These are phyloP conservation scores for Vicia sativa DNA, from an alignment of 306 rosid genomes.

Conservation along the genomic window DNA sequence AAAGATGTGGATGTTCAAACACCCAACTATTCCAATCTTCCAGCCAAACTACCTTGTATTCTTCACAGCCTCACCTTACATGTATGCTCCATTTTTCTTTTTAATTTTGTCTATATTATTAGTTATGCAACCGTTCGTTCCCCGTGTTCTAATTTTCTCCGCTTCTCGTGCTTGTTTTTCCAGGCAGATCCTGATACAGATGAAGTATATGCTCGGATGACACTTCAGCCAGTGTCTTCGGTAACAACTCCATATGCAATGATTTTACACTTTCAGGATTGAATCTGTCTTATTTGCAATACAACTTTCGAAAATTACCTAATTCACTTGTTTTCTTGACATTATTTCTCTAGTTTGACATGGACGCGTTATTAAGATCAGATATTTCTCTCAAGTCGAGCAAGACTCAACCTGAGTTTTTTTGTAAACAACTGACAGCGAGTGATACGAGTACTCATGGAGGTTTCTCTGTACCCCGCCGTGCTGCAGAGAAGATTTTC, in stretches of 20 bases:
- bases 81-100: slow-evolving; percentile 43
- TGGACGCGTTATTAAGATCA: slow-evolving; percentile 81
- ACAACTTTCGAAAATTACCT: neutral
- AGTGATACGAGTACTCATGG: slow-evolving; percentile 99
- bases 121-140: neutral
- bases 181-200: slow-evolving; percentile 98
- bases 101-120: neutral
- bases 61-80: slow-evolving; percentile 90
- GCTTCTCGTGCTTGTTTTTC: neutral
- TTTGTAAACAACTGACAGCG: slow-evolving; percentile 91
- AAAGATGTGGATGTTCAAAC: slow-evolving; percentile 78
- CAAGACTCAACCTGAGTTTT: slow-evolving; percentile 86
- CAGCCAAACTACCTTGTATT: slow-evolving; percentile 74
- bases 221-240: slow-evolving; percentile 78
- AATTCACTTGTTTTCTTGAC: slow-evolving; percentile 24
- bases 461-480: slow-evolving; percentile 97
- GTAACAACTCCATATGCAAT: slow-evolving; percentile 47
- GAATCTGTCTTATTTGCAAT: neutral
- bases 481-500: slow-evolving; percentile 96
- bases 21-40: slow-evolving; percentile 87
- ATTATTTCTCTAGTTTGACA: slow-evolving; percentile 62
- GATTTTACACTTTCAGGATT: too few relatives aligned
- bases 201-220: slow-evolving; percentile 95
- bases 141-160: neutral
- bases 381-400: slow-evolving; percentile 85